Evolutionary conservation across 2,329 filamentous ascomycete genomes (phyloP).

Genomic region (Diaporthe citrichinensis): DNA sequence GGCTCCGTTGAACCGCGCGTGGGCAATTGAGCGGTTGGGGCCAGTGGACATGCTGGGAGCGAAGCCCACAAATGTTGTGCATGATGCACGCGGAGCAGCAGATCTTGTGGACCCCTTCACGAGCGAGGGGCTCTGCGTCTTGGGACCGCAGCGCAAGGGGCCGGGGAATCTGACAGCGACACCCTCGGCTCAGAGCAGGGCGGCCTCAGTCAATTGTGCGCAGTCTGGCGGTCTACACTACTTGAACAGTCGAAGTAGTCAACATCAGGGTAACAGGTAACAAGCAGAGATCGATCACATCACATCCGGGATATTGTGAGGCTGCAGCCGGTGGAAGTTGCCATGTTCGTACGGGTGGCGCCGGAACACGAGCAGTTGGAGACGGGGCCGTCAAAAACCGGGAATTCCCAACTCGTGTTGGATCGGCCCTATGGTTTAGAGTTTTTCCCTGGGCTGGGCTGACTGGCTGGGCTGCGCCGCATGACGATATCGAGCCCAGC

Average conservation of each 20-base stretch:
- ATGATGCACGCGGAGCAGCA: conserved; percentile 24
- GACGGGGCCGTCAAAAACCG: conserved; percentile 19
- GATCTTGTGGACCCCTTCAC: conserved; percentile 14
- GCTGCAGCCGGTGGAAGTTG: not conserved
- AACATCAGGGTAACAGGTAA: not conserved
- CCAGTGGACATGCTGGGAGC: not conserved
- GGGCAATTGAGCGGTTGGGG: not conserved
- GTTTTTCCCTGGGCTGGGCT: conserved; percentile 17
- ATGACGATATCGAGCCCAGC: conserved; percentile 23
- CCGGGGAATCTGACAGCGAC: not conserved
- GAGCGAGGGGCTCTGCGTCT: conserved; percentile 1
- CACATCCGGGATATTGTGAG: not conserved
- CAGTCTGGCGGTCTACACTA: not conserved
- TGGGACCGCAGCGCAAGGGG: not conserved
- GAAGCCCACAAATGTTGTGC: conserved; percentile 29
- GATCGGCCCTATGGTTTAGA: conserved; percentile 27
- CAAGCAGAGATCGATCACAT: not conserved
- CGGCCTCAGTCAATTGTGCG: not conserved
- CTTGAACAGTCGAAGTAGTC: no score
- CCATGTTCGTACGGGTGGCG: conserved; percentile 15
- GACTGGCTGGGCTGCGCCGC: conserved; percentile 26
- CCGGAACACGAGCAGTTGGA: conserved; percentile 16
- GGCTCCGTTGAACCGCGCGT: conserved; percentile 1
- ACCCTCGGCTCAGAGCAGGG: not conserved
- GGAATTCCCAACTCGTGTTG: conserved; percentile 20